A percentile compares a stretch with the other conserved stretches of the same genome.
phyloP scores from a whole-genome alignment of 768 basidiomycete genomes.

The Lactarius evosmus region DNA sequence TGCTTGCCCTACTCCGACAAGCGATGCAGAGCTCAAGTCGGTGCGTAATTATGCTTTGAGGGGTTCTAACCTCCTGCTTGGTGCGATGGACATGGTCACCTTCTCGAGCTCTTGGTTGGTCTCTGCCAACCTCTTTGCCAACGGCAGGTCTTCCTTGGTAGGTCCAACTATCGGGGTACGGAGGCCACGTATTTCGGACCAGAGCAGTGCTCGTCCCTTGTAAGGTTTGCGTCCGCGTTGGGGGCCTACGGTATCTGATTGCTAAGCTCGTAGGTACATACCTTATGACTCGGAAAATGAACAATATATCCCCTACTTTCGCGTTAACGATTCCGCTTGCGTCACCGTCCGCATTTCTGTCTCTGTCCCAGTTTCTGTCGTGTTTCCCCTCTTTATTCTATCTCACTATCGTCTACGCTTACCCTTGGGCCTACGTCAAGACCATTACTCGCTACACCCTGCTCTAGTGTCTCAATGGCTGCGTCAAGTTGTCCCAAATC shows the following conservation, averaged over 20 bases:
- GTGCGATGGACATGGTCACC: not conserved
- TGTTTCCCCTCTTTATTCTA: too few species aligned
- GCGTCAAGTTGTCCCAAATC: not conserved
- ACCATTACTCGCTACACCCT: too few species aligned
- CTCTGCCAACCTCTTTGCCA: not conserved
- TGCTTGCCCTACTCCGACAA: slow-evolving; percentile 72
- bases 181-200: not conserved
- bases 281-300: too few species aligned
- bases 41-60: slow-evolving; percentile 45
- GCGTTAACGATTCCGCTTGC: too few species aligned
- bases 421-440: too few species aligned
- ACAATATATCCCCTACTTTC: too few species aligned
- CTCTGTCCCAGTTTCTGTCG: too few species aligned
- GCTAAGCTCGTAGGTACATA: too few species aligned
- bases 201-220: not conserved
- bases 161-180: not conserved
- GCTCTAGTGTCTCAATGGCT: not conserved
- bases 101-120: not conserved
- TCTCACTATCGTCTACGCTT: too few species aligned
- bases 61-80: not conserved
- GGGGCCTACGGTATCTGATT: too few species aligned
- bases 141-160: not conserved
- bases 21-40: slow-evolving; percentile 82
- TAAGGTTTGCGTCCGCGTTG: too few species aligned
- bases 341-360: too few species aligned